Percentiles rank a stretch among this genome's conserved stretches.
Evolutionary conservation across 495 filamentous ascomycete species (phyloP).

Genomic region (Hypoxylon fragiforme): DNA sequence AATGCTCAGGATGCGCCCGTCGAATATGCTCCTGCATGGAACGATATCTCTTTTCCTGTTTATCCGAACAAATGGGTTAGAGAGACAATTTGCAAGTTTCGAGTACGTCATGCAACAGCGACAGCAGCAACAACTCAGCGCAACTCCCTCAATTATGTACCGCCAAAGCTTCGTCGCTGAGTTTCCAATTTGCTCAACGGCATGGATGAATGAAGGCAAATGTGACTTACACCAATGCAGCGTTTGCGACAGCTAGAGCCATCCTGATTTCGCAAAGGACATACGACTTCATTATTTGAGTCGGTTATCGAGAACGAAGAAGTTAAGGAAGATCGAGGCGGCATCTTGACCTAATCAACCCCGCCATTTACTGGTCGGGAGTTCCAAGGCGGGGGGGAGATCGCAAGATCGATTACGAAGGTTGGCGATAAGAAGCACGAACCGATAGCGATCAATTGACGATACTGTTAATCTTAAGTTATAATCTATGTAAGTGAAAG

Average conservation of each 20-base stretch:
- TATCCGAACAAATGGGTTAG: constrained; percentile 14
- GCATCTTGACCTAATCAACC: constrained; percentile 64
- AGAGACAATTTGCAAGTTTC: neutral
- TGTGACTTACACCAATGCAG: constrained; percentile 89
- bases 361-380: constrained; percentile 54
- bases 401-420: constrained; percentile 41
- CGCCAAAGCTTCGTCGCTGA: constrained; percentile 3
- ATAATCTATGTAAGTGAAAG: constrained; percentile 11
- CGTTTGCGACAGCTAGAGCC: constrained; percentile 96
- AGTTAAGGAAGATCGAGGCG: constrained; percentile 82
- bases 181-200: constrained; percentile 3
- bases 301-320: constrained; percentile 91
- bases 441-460: constrained; percentile 43
- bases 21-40: constrained; percentile 99
- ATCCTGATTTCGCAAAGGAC: constrained; percentile 94
- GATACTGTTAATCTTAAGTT: constrained; percentile 7
- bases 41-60: constrained; percentile 93
- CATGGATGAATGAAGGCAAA: constrained; percentile 28
- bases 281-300: constrained; percentile 93
- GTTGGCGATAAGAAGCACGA: constrained; percentile 41
- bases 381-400: constrained; percentile 33
- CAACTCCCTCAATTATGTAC: constrained; percentile 9
- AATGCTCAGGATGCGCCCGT: constrained; percentile 94
- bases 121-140: too few relatives aligned
- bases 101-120: neutral